Evolutionary conservation across 257 asterid genomes (phyloP).

Genomic region (Jacaranda mimosifolia): DNA sequence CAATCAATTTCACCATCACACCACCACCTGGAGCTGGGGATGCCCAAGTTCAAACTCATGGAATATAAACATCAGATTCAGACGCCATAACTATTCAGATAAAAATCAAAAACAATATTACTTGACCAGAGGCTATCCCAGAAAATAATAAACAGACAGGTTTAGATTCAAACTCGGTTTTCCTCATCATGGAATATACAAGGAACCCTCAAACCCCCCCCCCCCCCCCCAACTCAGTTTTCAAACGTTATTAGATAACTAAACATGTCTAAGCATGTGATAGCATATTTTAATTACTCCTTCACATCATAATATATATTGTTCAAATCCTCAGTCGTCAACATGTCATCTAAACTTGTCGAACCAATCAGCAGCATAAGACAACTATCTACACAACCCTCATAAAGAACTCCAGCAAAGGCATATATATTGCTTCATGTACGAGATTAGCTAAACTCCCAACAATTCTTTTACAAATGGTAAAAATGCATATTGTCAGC

Average conservation of each 20-base stretch:
- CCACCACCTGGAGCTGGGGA: too few species aligned
- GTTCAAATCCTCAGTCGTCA: slow-evolving; percentile 40
- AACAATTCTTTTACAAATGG: slow-evolving; percentile 36
- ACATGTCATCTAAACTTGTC: slow-evolving; percentile 34
- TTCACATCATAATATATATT: slow-evolving; percentile 34
- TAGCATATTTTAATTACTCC: slow-evolving; percentile 28
- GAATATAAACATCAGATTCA: not conserved
- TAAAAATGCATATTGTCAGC: slow-evolving; percentile 18
- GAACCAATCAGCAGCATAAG: slow-evolving; percentile 28
- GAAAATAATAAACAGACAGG: slow-evolving; percentile 1
- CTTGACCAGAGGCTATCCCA: not conserved
- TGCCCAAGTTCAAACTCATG: too few species aligned
- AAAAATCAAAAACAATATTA: not conserved
- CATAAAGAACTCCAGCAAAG: slow-evolving; percentile 31
- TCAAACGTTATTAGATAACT: slow-evolving; percentile 39
- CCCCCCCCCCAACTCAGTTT: slow-evolving; percentile 35
- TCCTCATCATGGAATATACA: slow-evolving; percentile 39
- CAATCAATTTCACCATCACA: too few species aligned
- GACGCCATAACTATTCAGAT: not conserved
- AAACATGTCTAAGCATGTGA: slow-evolving; percentile 42
- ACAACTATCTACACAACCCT: slow-evolving; percentile 53
- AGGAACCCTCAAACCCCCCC: slow-evolving; percentile 24
- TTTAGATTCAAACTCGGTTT: slow-evolving; percentile 29
- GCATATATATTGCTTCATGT: slow-evolving; percentile 12
- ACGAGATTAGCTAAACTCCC: slow-evolving; percentile 30